These are phyloP conservation scores for Saposhnikovia divaricata DNA, from an alignment of 129 eudicot species.

Conservation along the genomic window DNA sequence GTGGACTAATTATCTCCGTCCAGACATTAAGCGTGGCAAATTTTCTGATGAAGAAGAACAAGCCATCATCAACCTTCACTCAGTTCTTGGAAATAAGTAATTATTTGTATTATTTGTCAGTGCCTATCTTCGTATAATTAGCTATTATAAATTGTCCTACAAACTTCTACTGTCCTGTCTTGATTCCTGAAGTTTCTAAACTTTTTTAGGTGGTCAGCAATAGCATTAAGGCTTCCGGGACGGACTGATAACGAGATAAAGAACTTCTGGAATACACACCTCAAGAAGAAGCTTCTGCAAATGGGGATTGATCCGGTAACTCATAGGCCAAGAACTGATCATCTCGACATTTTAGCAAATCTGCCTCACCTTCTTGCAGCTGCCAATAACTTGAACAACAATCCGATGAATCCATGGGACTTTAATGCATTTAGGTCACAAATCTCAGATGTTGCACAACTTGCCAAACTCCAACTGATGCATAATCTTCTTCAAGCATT, in stretches of 20 bases:
- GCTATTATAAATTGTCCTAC: not conserved
- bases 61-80: constrained; percentile 52
- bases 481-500: constrained; percentile 25
- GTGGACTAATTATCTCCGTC: constrained; percentile 54
- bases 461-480: constrained; percentile 21
- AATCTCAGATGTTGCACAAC: constrained; percentile 20
- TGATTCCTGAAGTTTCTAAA: not conserved
- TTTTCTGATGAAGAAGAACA: constrained; percentile 51
- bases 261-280: constrained; percentile 50
- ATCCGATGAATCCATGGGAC: constrained; percentile 9
- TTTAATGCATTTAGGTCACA: not conserved
- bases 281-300: constrained; percentile 50
- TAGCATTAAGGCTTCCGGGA: constrained; percentile 47
- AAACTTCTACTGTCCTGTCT: not conserved
- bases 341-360: constrained; percentile 24
- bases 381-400: constrained; percentile 8
- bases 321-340: constrained; percentile 47
- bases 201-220: constrained; percentile 43
- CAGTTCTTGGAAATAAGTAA: constrained; percentile 57
- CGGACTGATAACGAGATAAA: constrained; percentile 53
- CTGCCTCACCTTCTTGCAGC: constrained; percentile 20
- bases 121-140: no score
- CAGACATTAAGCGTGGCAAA: constrained; percentile 46
- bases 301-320: constrained; percentile 59
- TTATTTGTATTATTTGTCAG: not conserved